phyloP scores from a whole-genome alignment of 805 yeast species.

The Huiozyma naganishii region DNA sequence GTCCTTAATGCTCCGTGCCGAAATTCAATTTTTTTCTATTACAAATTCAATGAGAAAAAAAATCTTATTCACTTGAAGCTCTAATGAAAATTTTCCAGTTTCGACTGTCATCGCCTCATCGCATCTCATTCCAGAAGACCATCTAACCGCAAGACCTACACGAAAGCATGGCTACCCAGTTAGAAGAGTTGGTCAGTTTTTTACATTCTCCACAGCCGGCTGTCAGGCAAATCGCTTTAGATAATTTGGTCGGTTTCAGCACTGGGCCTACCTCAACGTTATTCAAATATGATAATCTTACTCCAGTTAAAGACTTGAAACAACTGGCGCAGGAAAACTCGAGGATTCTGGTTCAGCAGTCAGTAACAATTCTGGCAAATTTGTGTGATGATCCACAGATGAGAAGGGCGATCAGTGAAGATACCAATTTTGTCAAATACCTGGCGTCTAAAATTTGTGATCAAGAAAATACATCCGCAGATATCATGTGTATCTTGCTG shows the following conservation, averaged over 20 bases:
- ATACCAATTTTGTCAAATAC: conserved; percentile 42
- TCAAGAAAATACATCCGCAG: conserved; percentile 56
- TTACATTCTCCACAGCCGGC: conserved; percentile 73
- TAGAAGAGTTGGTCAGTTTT: conserved; percentile 61
- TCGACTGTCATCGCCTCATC: no score
- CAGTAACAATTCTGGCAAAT: conserved; percentile 74
- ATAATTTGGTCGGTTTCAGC: conserved; percentile 71
- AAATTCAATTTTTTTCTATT: no score
- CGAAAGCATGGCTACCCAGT: conserved; percentile 36
- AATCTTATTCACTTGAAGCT: no score
- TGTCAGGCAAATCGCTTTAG: conserved; percentile 74
- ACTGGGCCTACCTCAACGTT: conserved; percentile 55
- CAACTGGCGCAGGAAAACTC: conserved; percentile 43
- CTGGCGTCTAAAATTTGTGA: conserved; percentile 42
- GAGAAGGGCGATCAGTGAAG: conserved; percentile 56
- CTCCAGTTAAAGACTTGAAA: conserved; percentile 65
- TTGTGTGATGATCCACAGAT: conserved; percentile 60
- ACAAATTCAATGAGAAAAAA: no score
- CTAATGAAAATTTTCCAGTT: no score
- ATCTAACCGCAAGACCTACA: no score
- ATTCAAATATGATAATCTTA: conserved; percentile 59
- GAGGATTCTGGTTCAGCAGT: conserved; percentile 45
- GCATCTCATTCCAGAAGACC: no score
- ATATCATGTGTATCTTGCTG: conserved; percentile 70
- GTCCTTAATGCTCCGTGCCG: no score